Conservation (phyloP, 164 flowering plant genomes). For the Vitis labrusca region DNA sequence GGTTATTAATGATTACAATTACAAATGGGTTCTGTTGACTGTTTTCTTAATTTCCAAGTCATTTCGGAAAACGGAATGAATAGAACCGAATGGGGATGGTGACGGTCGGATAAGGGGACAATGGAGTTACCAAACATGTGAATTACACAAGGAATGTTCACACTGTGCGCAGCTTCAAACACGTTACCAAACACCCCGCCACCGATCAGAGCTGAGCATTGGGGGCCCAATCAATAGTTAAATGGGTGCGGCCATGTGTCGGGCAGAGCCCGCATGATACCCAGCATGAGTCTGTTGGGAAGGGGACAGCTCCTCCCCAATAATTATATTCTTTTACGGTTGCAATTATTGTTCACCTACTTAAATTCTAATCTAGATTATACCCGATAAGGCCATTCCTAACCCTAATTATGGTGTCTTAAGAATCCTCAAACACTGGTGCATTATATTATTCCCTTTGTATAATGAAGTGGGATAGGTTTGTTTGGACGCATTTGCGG, state of each 20-base stretch:
- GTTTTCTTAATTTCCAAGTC: too few species aligned
- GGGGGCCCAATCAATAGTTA: conserved; percentile 9
- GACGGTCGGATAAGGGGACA: too few species aligned
- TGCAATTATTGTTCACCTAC: conserved; percentile 3
- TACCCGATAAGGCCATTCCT: not conserved
- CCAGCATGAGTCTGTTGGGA: conserved; percentile 25
- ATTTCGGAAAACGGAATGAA: too few species aligned
- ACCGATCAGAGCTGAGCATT: not conserved
- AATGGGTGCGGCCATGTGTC: conserved; percentile 31
- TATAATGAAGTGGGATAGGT: too few species aligned
- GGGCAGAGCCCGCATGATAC: conserved; percentile 22
- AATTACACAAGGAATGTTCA: not conserved
- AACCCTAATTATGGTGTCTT: conserved; percentile 8
- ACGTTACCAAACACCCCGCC: not conserved
- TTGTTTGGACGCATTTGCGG: too few species aligned
- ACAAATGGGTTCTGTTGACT: too few species aligned
- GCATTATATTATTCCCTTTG: too few species aligned
- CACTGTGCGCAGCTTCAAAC: not conserved
- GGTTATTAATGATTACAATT: too few species aligned
- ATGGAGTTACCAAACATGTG: too few species aligned
- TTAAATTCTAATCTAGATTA: not conserved
- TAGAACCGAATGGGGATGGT: too few species aligned
- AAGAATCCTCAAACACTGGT: not conserved
- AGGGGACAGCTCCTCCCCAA: conserved; percentile 13
- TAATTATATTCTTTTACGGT: not conserved